Conservation (phyloP, 371 early-diverging fungal species). For the Rhizopus stolonifer region DNA sequence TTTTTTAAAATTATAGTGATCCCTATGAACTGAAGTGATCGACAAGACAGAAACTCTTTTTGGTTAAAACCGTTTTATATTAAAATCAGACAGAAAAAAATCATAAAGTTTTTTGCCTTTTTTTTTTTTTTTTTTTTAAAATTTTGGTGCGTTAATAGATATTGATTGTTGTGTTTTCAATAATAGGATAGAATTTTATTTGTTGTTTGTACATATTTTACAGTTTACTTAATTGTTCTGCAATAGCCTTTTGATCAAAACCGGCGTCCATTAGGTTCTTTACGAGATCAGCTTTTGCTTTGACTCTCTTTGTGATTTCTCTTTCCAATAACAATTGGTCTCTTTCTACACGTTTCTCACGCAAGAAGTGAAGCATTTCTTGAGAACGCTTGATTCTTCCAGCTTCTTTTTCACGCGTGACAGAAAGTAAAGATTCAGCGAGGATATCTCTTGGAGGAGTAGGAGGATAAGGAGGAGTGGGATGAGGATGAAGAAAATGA, state of each 20-base stretch:
- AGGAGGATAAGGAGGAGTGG: conserved; percentile 5
- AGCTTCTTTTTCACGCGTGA: conserved; percentile 46
- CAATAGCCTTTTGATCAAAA: conserved; percentile 42
- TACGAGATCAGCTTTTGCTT: conserved; percentile 48
- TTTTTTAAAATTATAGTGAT: no score
- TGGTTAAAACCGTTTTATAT: not conserved
- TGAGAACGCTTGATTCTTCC: conserved; percentile 43
- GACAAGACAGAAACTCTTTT: no score
- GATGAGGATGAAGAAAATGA: conserved; percentile 2
- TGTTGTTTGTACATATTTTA: conserved; percentile 8
- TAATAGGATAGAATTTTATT: not conserved
- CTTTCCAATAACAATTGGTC: conserved; percentile 45
- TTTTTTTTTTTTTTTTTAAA: not conserved
- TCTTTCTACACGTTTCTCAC: conserved; percentile 42
- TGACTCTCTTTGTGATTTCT: conserved; percentile 41
- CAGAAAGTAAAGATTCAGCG: conserved; percentile 37
- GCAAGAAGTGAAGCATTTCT: conserved; percentile 42
- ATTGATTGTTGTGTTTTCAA: not conserved
- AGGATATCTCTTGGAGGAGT: conserved; percentile 17
- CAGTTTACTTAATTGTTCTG: conserved; percentile 37
- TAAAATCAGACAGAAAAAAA: not conserved
- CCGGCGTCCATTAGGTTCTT: conserved; percentile 45
- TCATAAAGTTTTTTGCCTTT: no score
- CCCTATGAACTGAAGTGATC: no score
- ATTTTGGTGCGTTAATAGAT: no score